Conservation (phyloP, 257 asterid species). For the Cruciata laevipes region DNA sequence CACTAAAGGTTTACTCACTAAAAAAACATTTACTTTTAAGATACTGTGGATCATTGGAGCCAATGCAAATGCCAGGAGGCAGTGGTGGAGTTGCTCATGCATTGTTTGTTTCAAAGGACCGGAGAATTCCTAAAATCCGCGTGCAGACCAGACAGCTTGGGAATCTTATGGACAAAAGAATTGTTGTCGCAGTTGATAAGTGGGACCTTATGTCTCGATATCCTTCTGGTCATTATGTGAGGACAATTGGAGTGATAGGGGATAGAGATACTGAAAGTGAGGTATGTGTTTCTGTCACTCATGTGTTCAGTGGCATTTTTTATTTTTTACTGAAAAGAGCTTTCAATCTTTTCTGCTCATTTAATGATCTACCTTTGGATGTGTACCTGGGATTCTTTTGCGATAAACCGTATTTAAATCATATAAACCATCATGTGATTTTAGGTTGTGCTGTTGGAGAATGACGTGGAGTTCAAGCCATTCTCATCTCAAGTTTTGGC, state of each 20-base stretch:
- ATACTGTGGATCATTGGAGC: constrained; percentile 97
- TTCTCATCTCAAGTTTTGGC: constrained; percentile 94
- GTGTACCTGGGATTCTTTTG: constrained; percentile 4
- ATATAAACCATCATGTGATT: constrained; percentile 22
- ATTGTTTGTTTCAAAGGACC: constrained; percentile 78
- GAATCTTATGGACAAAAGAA: constrained; percentile 84
- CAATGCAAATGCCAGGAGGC: constrained; percentile 97
- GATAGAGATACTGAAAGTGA: constrained; percentile 93
- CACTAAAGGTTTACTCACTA: constrained; percentile 8
- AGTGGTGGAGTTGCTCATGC: constrained; percentile 85
- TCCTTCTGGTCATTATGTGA: constrained; percentile 93
- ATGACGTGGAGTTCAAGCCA: constrained; percentile 92
- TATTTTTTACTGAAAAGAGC: background rate
- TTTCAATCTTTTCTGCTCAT: constrained; percentile 8
- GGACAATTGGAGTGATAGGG: constrained; percentile 91
- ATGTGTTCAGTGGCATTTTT: background rate
- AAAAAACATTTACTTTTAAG: constrained; percentile 28
- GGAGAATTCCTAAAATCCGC: constrained; percentile 88
- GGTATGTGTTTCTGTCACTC: constrained; percentile 35
- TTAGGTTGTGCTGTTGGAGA: constrained; percentile 89
- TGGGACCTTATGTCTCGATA: constrained; percentile 90
- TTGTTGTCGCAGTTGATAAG: constrained; percentile 86
- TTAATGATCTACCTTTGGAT: constrained; percentile 1
- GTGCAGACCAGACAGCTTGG: constrained; percentile 96
- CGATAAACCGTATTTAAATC: constrained; percentile 37